A percentile compares a stretch with the other conserved stretches of the same genome.
phyloP scores from a whole-genome alignment of 768 basidiomycete species.

The Rhizopogon roseolus region DNA sequence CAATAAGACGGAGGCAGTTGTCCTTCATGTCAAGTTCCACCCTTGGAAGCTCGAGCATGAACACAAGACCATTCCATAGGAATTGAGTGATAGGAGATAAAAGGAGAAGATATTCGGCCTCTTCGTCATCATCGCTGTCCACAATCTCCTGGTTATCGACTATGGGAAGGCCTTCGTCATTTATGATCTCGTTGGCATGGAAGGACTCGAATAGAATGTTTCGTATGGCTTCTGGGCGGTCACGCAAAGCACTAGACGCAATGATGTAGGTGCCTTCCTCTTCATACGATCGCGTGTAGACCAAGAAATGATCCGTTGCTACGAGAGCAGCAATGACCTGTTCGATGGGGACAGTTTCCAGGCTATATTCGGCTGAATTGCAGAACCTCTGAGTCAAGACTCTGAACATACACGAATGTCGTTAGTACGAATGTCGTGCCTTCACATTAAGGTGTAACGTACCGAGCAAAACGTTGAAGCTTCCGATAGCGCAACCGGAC shows the following conservation, averaged over 20 bases:
- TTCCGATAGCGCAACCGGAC: conserved; percentile 91
- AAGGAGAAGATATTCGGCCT: conserved; percentile 74
- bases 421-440: conserved; percentile 1
- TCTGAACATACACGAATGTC: conserved; percentile 27
- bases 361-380: conserved; percentile 87
- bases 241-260: conserved; percentile 71
- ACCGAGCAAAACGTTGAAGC: conserved; percentile 90
- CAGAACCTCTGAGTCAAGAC: conserved; percentile 82
- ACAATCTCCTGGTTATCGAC: conserved; percentile 34
- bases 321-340: conserved; percentile 77
- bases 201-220: conserved; percentile 84
- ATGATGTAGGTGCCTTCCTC: conserved; percentile 91
- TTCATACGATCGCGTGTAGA: conserved; percentile 85
- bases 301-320: conserved; percentile 86
- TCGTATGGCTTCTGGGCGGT: conserved; percentile 71
- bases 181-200: conserved; percentile 59
- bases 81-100: conserved; percentile 84
- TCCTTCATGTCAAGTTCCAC: conserved; percentile 83
- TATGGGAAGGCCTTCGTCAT: conserved; percentile 47
- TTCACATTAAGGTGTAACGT: not conserved
- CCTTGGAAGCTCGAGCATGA: conserved; percentile 69
- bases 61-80: conserved; percentile 87
- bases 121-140: conserved; percentile 51
- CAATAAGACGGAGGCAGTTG: conserved; percentile 85
- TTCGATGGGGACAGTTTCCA: conserved; percentile 71